A percentile compares a stretch with the other conserved stretches of the same genome.
Conservation (phyloP, 1,284 basidiomycete genomes). For the Cutaneotrichosporon spelunceum region DNA sequence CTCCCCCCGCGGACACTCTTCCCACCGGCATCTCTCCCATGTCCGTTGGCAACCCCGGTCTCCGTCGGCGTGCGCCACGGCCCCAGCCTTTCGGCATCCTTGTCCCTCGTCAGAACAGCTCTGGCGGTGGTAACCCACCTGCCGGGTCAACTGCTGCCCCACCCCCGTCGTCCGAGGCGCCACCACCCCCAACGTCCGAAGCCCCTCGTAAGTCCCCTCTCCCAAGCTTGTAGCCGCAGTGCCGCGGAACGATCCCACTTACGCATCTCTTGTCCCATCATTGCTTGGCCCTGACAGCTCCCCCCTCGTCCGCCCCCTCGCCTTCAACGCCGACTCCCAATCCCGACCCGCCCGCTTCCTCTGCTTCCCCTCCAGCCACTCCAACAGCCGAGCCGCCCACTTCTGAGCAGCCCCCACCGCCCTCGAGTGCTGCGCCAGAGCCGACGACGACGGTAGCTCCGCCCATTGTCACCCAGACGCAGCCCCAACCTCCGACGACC, state of each 20-base stretch:
- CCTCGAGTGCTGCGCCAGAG: too few species aligned
- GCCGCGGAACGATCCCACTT: not conserved
- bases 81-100: not conserved
- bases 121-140: not conserved
- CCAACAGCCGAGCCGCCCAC: not conserved
- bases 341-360: constrained; percentile 3
- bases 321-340: not conserved
- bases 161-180: not conserved
- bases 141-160: not conserved
- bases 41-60: not conserved
- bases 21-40: not conserved
- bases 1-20: not conserved
- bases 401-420: not conserved
- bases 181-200: not conserved
- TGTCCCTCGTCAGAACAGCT: not conserved
- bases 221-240: not conserved
- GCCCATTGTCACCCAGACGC: constrained; percentile 2
- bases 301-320: not conserved
- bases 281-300: constrained; percentile 4
- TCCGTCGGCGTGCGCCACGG: not conserved
- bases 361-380: not conserved
- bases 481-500: constrained; percentile 5
- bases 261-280: not conserved
- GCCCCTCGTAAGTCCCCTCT: not conserved
- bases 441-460: too few species aligned